These are phyloP conservation scores for Yueomyces sp. DNA, from an alignment of 805 yeast species.

Conservation along the genomic window DNA sequence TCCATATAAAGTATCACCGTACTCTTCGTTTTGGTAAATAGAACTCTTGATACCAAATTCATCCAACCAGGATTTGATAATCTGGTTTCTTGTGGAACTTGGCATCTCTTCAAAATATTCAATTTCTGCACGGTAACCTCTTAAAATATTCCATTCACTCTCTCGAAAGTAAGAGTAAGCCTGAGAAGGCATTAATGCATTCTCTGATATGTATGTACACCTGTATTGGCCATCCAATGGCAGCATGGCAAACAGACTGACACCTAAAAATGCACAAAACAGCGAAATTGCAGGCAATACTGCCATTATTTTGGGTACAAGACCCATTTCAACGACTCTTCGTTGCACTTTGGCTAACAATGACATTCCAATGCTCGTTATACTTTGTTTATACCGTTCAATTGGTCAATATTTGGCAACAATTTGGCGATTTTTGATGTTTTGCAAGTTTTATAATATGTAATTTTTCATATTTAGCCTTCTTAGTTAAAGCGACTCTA, in stretches of 20 bases:
- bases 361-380: conserved; percentile 8
- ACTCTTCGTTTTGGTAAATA: conserved; percentile 27
- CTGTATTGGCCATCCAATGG: conserved; percentile 79
- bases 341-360: conserved; percentile 26
- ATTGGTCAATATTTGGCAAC: not conserved
- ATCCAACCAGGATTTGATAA: conserved; percentile 44
- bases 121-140: conserved; percentile 59
- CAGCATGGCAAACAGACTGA: conserved; percentile 40
- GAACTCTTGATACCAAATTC: conserved; percentile 63
- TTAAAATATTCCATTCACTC: conserved; percentile 81
- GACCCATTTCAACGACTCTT: conserved; percentile 29
- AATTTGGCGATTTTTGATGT: not conserved
- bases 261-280: conserved; percentile 32
- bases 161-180: conserved; percentile 86
- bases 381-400: no score
- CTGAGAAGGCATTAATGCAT: conserved; percentile 94
- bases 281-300: conserved; percentile 32
- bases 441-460: not conserved
- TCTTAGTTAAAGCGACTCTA: no score
- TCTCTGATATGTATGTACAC: conserved; percentile 79
- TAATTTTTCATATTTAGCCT: not conserved
- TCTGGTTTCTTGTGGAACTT: conserved; percentile 28
- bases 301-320: conserved; percentile 32
- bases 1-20: conserved; percentile 52
- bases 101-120: conserved; percentile 19